These are phyloP conservation scores for Eutrema yunnanense DNA, from an alignment of 345 rosid species.

Conservation along the genomic window DNA sequence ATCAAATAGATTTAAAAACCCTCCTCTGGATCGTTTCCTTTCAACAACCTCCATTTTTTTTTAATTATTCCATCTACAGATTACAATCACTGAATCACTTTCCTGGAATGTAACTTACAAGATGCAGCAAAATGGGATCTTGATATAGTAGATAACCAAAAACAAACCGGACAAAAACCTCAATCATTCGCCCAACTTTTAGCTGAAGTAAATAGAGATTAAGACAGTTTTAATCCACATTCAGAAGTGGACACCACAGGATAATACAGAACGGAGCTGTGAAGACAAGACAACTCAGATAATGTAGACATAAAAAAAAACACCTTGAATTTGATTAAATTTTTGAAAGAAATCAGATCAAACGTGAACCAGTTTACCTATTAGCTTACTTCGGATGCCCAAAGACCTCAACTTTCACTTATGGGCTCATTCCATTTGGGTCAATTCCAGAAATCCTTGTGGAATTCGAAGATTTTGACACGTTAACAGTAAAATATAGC, in stretches of 20 bases:
- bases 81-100: not conserved
- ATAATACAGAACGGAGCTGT: constrained; percentile 5
- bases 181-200: constrained; percentile 1
- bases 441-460: not conserved
- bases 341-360: not conserved
- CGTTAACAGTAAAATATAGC: constrained; percentile 3
- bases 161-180: not conserved
- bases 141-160: not conserved
- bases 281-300: constrained; percentile 2
- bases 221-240: constrained; percentile 5
- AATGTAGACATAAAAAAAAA: constrained; percentile 1
- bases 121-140: not conserved
- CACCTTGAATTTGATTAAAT: not conserved
- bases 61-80: constrained; percentile 20
- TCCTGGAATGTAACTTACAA: not conserved
- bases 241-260: constrained; percentile 14
- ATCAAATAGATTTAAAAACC: constrained; percentile 59
- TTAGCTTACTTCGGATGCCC: not conserved
- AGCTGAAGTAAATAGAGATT: constrained; percentile 3
- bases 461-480: not conserved
- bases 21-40: constrained; percentile 64
- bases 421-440: not conserved
- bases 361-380: constrained; percentile 7
- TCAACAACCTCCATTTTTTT: constrained; percentile 63
- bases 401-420: constrained; percentile 15